These are phyloP conservation scores for Jacaranda mimosifolia DNA, from an alignment of 257 asterid genomes.

Conservation along the genomic window DNA sequence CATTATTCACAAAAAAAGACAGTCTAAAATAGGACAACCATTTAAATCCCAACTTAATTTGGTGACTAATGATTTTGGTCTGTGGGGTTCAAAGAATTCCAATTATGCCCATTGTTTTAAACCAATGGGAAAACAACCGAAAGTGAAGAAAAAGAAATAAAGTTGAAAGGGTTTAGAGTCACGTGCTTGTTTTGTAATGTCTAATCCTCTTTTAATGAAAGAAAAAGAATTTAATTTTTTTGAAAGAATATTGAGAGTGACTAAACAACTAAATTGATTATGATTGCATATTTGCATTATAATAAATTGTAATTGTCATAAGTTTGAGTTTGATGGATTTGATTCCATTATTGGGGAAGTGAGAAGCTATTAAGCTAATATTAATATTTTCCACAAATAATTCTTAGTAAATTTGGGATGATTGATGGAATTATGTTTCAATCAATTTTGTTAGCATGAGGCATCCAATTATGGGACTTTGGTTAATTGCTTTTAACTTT, in stretches of 20 bases:
- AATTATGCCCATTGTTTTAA: conserved; percentile 24
- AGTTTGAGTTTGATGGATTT: neutral
- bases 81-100: conserved; percentile 44
- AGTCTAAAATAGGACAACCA: conserved; percentile 30
- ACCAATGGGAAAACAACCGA: conserved; percentile 32
- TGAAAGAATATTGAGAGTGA: conserved; percentile 23
- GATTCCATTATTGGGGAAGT: neutral
- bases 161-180: conserved; percentile 12
- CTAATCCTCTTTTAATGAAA: neutral
- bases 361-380: neutral
- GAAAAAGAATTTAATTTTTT: no score
- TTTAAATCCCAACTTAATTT: conserved; percentile 22
- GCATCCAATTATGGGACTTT: no score
- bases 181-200: neutral
- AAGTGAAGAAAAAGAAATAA: conserved; percentile 37
- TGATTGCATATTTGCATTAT: neutral
- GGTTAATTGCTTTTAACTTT: no score
- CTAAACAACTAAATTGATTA: neutral
- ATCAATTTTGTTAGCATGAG: no score
- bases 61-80: conserved; percentile 42
- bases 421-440: no score
- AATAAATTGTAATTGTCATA: neutral
- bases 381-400: neutral
- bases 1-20: conserved; percentile 20
- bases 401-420: no score